A percentile compares a stretch with the other conserved stretches of the same genome.
Evolutionary conservation across 2,329 filamentous ascomycete species (phyloP).

Genomic region (Penicillium sp.): DNA sequence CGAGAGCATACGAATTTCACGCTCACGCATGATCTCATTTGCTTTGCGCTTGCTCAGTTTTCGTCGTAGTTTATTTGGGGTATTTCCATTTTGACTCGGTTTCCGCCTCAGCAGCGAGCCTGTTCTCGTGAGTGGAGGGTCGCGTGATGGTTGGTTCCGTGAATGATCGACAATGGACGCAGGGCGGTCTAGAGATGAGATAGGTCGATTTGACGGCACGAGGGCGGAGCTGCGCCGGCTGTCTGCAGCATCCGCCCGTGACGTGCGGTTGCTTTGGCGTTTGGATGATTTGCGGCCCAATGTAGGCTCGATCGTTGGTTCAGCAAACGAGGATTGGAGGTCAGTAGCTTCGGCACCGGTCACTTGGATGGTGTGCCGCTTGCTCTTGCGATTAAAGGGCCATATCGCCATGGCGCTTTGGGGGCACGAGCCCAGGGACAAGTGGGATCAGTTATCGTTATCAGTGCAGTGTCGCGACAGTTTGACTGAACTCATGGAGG

Average conservation of each 20-base stretch:
- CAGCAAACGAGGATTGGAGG: constrained; percentile 36
- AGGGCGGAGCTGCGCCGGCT: constrained; percentile 14
- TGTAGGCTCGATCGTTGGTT: constrained; percentile 23
- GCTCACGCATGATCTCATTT: constrained; percentile 73
- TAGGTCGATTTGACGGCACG: constrained; percentile 12
- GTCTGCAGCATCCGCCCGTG: constrained; percentile 25
- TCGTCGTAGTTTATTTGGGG: constrained; percentile 58
- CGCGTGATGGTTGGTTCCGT: constrained; percentile 15
- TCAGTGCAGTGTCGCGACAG: constrained; percentile 15
- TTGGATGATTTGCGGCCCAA: constrained; percentile 34
- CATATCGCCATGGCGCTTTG: constrained; percentile 67
- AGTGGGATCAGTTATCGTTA: constrained; percentile 20
- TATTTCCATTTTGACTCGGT: constrained; percentile 52
- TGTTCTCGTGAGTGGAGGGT: constrained; percentile 44
- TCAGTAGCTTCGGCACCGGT: constrained; percentile 51
- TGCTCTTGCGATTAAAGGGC: constrained; percentile 75
- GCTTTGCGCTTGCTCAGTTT: constrained; percentile 76
- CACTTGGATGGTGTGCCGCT: constrained; percentile 60
- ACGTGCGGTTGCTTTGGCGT: constrained; percentile 32
- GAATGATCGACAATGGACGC: constrained; percentile 22
- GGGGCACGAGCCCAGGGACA: constrained; percentile 12
- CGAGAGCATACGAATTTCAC: constrained; percentile 83
- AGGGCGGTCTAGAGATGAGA: constrained; percentile 22
- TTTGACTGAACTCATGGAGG: constrained; percentile 29
- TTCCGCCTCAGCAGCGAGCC: constrained; percentile 55